Evolutionary conservation across 176 grass and related monocot genomes (phyloP), one percentile per base, ranked within the genome.

Genomic region (maize (Zea mays)): DNA sequence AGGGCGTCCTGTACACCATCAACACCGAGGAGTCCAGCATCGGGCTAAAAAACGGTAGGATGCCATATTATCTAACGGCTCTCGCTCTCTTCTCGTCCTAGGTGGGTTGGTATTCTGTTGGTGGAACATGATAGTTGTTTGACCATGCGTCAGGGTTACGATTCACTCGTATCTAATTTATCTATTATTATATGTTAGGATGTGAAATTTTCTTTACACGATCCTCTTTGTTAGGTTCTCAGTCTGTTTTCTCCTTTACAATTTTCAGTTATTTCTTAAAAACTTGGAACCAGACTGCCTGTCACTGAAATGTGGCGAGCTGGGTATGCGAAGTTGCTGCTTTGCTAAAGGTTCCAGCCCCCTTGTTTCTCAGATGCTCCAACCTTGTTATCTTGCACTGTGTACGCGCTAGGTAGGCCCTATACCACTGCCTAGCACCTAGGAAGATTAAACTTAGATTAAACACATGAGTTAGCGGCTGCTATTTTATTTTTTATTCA

Each of bases 11-110:
- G 5, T 97, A 97, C 94, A 90, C 77, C 82, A 97, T 97, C 89
- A 97, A 93, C 86, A 91, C 94, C 75, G 94, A 91, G 36, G 94
- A 97, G 78, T 97, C 91, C 64, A 93, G 86, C 90, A 93, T 97
- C 86, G 91, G 94, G 6, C 80, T 97, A 61, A 88, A 76, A 74
- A 91, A 91, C 62, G 94, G 94, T 97, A 80, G 4, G 48, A 34
- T 37, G 34, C 48, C 5, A 19, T 19, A 56, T 6, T n/a, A 16
- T 16, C 16, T 55, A 55, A 16, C 35, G 19, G 50, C 15, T 10
- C 50, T 37, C 81, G 5, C 4, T 10, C 17, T 46, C 37, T 35
- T 51, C 15, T 39, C 59, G 38, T 20, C 35, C 43, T 34, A 16
- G 45, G 7, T 44, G 39, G 35, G 20, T 19, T 14, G 37, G 7